Base-by-base conservation (phyloP, 805 yeast species). In the Scheffersomyces ergatensis region DNA sequence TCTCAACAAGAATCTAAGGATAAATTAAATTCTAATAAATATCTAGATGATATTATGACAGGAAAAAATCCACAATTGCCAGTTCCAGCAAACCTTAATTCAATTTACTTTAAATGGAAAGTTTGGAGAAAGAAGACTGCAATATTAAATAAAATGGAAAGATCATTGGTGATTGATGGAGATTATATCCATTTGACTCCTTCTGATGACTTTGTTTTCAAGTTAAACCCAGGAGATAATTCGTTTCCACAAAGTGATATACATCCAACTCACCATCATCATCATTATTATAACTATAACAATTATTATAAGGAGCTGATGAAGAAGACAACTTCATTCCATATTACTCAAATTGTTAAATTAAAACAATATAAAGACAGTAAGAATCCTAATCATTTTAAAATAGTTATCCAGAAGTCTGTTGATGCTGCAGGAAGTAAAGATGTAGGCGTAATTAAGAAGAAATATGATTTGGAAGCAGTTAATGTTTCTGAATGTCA, bases 111-210 rank as follows among this genome's bases (percentile, higher is more conserved):
- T 55, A 85, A 85, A 53, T 92, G 89, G 77, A 82, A 79, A 14
- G 95, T 92, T 0, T 87, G 89, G 86, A 74, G 97, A 53, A 78
- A 93, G 44, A 92, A 90, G 52, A 90, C 89, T 17, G 82, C 95
- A 0, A 82, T 92, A 48, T 78, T 85, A 43, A 81, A 80, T 42
- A 75, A 89, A 39, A 87, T 87, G 45, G 95, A 89, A 51, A 79
- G 93, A 51, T 78, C 89, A 0, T 69, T 92, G 24, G 89, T 93
- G 1, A 78, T 92, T 29, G 98, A 92, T 61, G 98, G 97, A n/a
- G 96, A 89, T 52, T 89, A 89, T 54, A 79, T 92, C 12, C 92
- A 90, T 53, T 77, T 92, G 36, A 79, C 88, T 53, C 97, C 97
- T 0, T 83, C 89, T 6, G 89, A 86, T 51, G 92, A 87, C 44